Evolutionary conservation across 208 protist species (phyloP).

Genomic region (Leishmania braziliensis): DNA sequence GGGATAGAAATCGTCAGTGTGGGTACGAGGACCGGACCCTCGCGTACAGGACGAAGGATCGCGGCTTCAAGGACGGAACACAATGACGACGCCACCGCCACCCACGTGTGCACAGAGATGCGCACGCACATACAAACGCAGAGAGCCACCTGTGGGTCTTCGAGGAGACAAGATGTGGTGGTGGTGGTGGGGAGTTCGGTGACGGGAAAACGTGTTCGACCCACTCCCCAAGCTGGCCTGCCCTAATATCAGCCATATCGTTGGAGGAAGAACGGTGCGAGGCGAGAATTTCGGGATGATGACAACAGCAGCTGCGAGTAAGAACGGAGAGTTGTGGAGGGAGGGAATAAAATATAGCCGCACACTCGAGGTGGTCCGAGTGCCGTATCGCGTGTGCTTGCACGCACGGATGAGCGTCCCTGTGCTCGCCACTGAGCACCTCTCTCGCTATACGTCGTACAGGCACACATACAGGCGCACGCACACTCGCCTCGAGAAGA

Average conservation of each 20-base stretch:
- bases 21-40: not conserved
- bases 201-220: not conserved
- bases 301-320: not conserved
- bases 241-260: not conserved
- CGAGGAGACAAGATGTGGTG: not conserved
- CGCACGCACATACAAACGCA: not conserved
- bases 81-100: not conserved
- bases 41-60: not conserved
- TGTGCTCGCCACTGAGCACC: not conserved
- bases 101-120: not conserved
- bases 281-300: not conserved
- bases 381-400: not conserved
- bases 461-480: not conserved
- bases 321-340: not conserved
- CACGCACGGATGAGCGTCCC: not conserved
- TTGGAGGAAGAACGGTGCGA: not conserved
- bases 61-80: not conserved
- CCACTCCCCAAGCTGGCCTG: not conserved
- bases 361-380: not conserved
- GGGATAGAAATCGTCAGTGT: not conserved
- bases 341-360: not conserved
- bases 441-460: not conserved
- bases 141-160: not conserved
- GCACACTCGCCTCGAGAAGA: not conserved
- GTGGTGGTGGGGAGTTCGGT: not conserved